Conservation (phyloP, 306 rosid genomes). For the Pyrus bretschneideri region DNA sequence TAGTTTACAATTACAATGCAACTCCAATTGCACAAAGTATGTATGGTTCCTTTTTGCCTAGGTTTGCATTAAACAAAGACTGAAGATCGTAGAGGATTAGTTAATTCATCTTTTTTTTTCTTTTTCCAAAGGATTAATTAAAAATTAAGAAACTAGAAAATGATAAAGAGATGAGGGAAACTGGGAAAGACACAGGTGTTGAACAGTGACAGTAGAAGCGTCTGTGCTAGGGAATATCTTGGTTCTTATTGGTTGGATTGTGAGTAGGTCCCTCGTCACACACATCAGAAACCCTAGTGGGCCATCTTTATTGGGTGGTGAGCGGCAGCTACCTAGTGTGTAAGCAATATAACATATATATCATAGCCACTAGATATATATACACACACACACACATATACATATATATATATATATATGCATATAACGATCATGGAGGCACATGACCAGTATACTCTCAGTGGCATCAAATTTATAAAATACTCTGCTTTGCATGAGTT, state of each 20-base stretch:
- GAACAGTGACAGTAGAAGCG: conserved; percentile 18
- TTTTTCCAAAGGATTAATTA: background rate
- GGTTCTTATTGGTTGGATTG: conserved; percentile 46
- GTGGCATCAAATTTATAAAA: background rate
- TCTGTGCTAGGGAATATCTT: conserved; percentile 34
- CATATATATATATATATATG: too few relatives aligned
- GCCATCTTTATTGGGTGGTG: conserved; percentile 53
- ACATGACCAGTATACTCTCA: conserved; percentile 34
- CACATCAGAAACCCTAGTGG: conserved; percentile 22
- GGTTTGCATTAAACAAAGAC: background rate
- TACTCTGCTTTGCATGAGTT: background rate
- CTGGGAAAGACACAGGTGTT: conserved; percentile 15
- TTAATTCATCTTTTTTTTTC: background rate
- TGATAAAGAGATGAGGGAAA: background rate
- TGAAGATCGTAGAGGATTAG: background rate
- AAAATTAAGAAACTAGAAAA: background rate
- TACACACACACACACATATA: too few relatives aligned
- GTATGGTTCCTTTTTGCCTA: background rate
- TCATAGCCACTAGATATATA: conserved; percentile 22
- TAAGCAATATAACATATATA: background rate
- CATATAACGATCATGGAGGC: conserved; percentile 45
- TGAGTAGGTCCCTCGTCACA: conserved; percentile 47
- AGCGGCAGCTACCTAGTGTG: conserved; percentile 9
- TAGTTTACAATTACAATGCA: too few relatives aligned
- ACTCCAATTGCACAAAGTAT: background rate